phyloP scores from a whole-genome alignment of 176 grass and related monocot genomes.

The Oryza meyeriana region DNA sequence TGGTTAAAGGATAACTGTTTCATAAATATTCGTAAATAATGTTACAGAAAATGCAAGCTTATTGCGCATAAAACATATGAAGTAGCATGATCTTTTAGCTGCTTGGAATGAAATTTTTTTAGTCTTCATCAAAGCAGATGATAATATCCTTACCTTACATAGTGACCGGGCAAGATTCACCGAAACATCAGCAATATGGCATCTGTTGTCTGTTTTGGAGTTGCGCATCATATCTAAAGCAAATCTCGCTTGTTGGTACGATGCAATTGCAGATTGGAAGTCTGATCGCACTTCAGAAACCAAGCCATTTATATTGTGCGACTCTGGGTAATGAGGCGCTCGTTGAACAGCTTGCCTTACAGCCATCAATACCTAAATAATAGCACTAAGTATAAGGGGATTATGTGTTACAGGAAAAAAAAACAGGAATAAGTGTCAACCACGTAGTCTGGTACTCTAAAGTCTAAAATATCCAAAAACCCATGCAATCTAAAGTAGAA shows the following conservation, averaged over 20 bases:
- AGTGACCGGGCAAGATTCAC: conserved; percentile 90
- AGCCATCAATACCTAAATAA: conserved; percentile 74
- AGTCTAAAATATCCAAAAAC: conserved; percentile 10
- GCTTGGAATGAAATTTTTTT: background rate
- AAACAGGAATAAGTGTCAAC: conserved; percentile 3
- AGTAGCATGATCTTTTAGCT: conserved; percentile 14
- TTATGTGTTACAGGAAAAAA: background rate
- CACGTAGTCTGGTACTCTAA: conserved; percentile 1
- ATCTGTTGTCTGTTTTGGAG: conserved; percentile 48
- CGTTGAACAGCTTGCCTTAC: conserved; percentile 82
- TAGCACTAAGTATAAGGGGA: conserved; percentile 20
- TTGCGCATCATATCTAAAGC: conserved; percentile 38
- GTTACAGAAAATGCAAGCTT: background rate
- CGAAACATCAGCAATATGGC: conserved; percentile 58
- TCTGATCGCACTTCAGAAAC: conserved; percentile 78
- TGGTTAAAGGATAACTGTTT: conserved; percentile 7
- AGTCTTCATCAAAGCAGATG: conserved; percentile 18
- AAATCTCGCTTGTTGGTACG: conserved; percentile 63
- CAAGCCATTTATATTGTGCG: conserved; percentile 89
- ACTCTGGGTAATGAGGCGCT: conserved; percentile 67
- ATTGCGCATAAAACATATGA: background rate
- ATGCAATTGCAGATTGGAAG: conserved; percentile 70
- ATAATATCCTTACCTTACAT: conserved; percentile 62
- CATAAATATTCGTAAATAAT: conserved; percentile 26
- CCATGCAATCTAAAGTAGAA: background rate